A percentile compares a stretch with the other conserved stretches of the same genome.
Conservation (phyloP, 2,329 filamentous ascomycete genomes). For the Clonostachys solani region DNA sequence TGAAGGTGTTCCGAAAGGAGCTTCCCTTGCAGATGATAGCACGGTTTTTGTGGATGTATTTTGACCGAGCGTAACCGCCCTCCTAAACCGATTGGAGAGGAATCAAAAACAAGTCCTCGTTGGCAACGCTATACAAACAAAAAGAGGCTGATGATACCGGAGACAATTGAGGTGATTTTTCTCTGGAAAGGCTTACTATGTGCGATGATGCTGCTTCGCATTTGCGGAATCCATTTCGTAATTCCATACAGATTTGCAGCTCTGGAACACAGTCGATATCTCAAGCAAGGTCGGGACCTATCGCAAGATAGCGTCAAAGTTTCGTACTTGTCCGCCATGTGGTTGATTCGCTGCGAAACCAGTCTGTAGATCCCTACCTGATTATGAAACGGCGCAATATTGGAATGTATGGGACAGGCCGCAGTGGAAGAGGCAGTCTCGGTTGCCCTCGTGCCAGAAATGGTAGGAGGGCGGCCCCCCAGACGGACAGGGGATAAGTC, state of each 20-base stretch:
- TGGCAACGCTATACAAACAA: slow-evolving; percentile 79
- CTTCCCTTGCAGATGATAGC: slow-evolving; percentile 46
- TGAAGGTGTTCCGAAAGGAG: slow-evolving; percentile 39
- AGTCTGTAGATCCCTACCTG: no score
- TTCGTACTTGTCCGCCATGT: slow-evolving; percentile 75
- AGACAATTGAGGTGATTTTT: no score
- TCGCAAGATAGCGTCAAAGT: slow-evolving; percentile 92
- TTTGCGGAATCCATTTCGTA: no score
- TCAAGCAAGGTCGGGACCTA: slow-evolving; percentile 63
- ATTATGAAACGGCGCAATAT: slow-evolving; percentile 2
- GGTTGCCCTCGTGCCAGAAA: slow-evolving; percentile 47
- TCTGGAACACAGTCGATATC: slow-evolving; percentile 3
- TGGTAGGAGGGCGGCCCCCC: slow-evolving; percentile 44
- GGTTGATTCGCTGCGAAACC: neutral
- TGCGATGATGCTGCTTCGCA: no score
- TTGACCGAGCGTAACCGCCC: slow-evolving; percentile 77
- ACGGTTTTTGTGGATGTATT: slow-evolving; percentile 95
- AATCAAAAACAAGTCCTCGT: slow-evolving; percentile 94
- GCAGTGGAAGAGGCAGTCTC: slow-evolving; percentile 25
- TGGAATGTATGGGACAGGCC: slow-evolving; percentile 28
- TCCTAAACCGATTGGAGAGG: slow-evolving; percentile 60
- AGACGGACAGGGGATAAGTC: slow-evolving; percentile 44
- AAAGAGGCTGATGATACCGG: slow-evolving; percentile 43
- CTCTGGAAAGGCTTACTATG: no score
- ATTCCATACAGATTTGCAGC: no score